Evolutionary conservation across 768 basidiomycete genomes (phyloP), one percentile per base, ranked within the genome.

Genomic region (Russula ochroleuca): DNA sequence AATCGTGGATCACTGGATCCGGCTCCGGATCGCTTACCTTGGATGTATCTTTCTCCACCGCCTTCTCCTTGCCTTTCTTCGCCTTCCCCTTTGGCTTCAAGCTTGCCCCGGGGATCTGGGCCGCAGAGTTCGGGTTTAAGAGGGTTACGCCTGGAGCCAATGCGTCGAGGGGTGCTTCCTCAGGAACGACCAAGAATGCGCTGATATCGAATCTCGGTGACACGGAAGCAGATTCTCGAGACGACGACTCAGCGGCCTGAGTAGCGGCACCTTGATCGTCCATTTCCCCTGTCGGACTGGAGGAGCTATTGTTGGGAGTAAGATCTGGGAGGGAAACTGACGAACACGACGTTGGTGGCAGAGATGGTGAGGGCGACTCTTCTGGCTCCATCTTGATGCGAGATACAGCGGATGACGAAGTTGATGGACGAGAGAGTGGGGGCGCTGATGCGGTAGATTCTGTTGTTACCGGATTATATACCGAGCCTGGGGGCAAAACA

Each of bases 401-500:
- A 58, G 54, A 56, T 23, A 57, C 25, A 14, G 40, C 33, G 10
- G 65, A 65, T 3, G 61, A 62, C 14, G 69, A 68, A 15, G 63
- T 68, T 2, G 65, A 68, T 14, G 61, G 58, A 47, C 28, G 58
- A 17, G 57, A 51, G 9, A 54, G 23, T 7, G 47, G 45, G 9
- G 60, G 59, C 9, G 62, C 56, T 2, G 70, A 47, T 19, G 49
- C 58, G 0, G 69, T 57, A 13, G 68, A 58, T 6, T 62, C 61
- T 3, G 66, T 38, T 15, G 52, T 55, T 5, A 73, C 59, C 1
- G 72, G 75, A 57, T 74, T 78, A 59, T 76, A 78, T 35, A 75
- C 75, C 19, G 79, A 78, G 3, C 78, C 76, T 6, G 84, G 75
- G 17, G 88, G 89, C 3, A 90, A 74, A 1, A 87, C 86, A 55